Evolutionary conservation across 2,329 filamentous ascomycete species (phyloP).

Genomic region (Knoxdaviesia proteae): DNA sequence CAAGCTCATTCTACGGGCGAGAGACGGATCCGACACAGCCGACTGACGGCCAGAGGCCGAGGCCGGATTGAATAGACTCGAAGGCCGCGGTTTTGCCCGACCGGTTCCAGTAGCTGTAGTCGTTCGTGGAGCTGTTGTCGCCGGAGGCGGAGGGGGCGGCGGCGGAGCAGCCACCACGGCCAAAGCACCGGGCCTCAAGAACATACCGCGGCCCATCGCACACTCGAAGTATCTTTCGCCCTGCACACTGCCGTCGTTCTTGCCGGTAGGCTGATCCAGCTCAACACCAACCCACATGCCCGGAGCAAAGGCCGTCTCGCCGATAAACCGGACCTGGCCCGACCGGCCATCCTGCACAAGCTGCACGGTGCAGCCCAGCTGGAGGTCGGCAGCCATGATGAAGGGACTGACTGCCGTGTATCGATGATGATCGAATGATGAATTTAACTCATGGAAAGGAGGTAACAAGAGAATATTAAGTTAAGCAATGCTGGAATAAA

Average conservation of each 20-base stretch:
- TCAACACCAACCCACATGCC: slow-evolving; percentile 85
- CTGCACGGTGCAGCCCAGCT: slow-evolving; percentile 51
- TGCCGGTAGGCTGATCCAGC: slow-evolving; percentile 60
- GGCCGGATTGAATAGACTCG: slow-evolving; percentile 28
- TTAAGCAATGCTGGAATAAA: too few species aligned
- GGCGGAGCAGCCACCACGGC: slow-evolving; percentile 20
- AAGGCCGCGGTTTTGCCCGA: slow-evolving; percentile 10
- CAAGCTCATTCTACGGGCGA: slow-evolving; percentile 42
- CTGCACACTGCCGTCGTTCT: slow-evolving; percentile 85
- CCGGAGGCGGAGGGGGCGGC: slow-evolving; percentile 9
- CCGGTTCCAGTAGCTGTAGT: slow-evolving; percentile 23
- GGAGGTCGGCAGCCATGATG: neutral
- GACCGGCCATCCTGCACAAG: slow-evolving; percentile 52
- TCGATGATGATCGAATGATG: too few species aligned
- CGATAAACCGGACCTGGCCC: slow-evolving; percentile 63
- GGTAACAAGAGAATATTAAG: too few species aligned
- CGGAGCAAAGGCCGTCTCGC: slow-evolving; percentile 52
- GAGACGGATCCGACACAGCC: too few species aligned
- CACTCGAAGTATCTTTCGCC: slow-evolving; percentile 82
- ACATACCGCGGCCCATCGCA: slow-evolving; percentile 57
- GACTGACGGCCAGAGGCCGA: slow-evolving; percentile 8
- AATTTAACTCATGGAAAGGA: too few species aligned
- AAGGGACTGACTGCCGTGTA: too few species aligned
- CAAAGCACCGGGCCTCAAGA: slow-evolving; percentile 55
- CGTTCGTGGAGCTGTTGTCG: slow-evolving; percentile 22